Evolutionary conservation across 495 filamentous ascomycete species (phyloP), one percentile per base, ranked within the genome.

Genomic region (Talaromyces ruber): DNA sequence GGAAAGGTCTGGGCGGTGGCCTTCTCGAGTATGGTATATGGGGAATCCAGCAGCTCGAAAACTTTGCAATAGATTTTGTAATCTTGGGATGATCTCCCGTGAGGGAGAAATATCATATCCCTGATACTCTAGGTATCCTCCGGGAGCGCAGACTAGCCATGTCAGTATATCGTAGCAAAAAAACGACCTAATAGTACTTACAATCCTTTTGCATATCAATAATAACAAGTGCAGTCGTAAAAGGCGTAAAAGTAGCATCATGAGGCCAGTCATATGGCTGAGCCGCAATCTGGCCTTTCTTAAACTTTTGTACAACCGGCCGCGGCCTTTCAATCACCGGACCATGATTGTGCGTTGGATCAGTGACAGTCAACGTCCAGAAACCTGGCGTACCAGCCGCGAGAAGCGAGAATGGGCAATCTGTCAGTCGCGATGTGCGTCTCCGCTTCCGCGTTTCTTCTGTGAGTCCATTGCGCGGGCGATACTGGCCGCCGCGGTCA

Each of bases 161-260:
- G 67, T 72, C 16, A 71, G 72, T 51, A 62, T 37, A 47, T 70
- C 53, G 57, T 51, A 16, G 43, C 21, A 22, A 24, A 24, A 30
- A 16, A 63, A 12, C 50, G n/a, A 47, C 6, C 1, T 47, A 6
- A 47, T 18, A 47, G 16, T 6, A 74, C 79, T 64, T 66, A 86
- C 84, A 87, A 68, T 89, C 86, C 61, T 85, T 84, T 66, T 89
- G 86, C 86, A 89, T 88, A 72, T 89, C 86, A 64, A 89, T 86
- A 32, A 89, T 80, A 2, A 89, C 80, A 56, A 89, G 73, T 5
- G 86, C 86, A 14, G 86, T 88, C 9, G 82, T 87, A 39, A 73
- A 73, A 6, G 81, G 78, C 6, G 80, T 78, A 58, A 88, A 76
- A 22, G 74, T 74, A 12, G 76, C 76, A 69, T 87, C 82, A 64